Percentiles rank a stretch among this genome's conserved stretches.
Conservation (phyloP, 73 alveolate species). For the Effrenium voratum region DNA sequence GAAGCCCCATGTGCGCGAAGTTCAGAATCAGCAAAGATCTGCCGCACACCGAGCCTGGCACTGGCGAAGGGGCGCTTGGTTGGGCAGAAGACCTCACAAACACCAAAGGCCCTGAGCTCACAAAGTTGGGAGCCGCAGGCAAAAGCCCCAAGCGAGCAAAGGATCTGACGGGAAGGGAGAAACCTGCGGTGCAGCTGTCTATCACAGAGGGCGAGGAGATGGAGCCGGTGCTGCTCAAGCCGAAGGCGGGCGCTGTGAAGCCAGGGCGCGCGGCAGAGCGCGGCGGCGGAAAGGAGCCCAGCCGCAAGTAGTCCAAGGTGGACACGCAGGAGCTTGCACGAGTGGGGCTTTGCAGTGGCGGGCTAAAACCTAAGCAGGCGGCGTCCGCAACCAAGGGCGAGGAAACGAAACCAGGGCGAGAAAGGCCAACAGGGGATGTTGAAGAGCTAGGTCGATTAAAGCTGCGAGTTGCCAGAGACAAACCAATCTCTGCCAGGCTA, state of each 20-base stretch:
- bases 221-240: background rate
- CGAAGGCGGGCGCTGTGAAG: background rate
- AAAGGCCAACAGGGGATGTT: slow-evolving; percentile 7
- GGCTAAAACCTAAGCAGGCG: background rate
- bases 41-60: too few species aligned
- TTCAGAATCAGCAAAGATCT: too few species aligned
- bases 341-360: too few species aligned
- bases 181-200: background rate
- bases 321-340: background rate
- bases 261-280: background rate
- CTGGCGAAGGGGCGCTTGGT: background rate
- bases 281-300: background rate
- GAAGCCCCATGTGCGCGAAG: background rate
- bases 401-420: slow-evolving; percentile 51
- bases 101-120: background rate
- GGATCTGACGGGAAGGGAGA: background rate
- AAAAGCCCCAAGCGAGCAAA: background rate
- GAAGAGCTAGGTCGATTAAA: background rate
- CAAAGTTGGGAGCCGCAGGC: background rate
- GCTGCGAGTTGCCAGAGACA: background rate
- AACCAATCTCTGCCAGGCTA: background rate
- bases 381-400: background rate
- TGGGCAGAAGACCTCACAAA: background rate
- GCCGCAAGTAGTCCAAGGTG: background rate
- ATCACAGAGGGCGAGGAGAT: background rate